Evolutionary conservation across 306 rosid genomes (phyloP).

Genomic region (Oemleria cerasiformis): DNA sequence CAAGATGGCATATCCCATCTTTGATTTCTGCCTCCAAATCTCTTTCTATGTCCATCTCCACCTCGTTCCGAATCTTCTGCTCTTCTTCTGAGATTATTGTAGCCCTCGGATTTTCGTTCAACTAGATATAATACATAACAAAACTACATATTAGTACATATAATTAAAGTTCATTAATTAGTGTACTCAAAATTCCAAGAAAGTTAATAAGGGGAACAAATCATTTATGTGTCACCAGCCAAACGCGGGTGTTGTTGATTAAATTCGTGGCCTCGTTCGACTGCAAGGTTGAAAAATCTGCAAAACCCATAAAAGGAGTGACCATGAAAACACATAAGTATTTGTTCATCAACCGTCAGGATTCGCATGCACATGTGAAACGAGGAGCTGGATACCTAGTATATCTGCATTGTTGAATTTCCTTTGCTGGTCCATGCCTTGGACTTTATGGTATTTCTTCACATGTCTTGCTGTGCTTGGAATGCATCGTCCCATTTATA

Average conservation of each 20-base stretch:
- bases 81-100: slow-evolving; percentile 40
- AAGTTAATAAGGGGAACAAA: not conserved
- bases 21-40: slow-evolving; percentile 72
- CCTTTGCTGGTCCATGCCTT: slow-evolving; percentile 42
- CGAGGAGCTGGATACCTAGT: slow-evolving; percentile 11
- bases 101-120: not conserved
- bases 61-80: slow-evolving; percentile 54
- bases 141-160: not conserved
- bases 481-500: slow-evolving; percentile 18
- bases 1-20: slow-evolving; percentile 53
- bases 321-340: not conserved
- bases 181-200: not conserved
- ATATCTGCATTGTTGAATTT: slow-evolving; percentile 22
- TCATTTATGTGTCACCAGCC: slow-evolving; percentile 16
- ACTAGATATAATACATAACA: not conserved
- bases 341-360: not conserved
- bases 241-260: not conserved
- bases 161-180: not conserved
- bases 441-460: slow-evolving; percentile 8
- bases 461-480: not conserved
- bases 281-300: not conserved
- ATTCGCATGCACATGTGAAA: not conserved
- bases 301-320: not conserved
- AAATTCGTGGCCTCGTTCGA: not conserved
- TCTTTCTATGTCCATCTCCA: slow-evolving; percentile 58